Base-by-base conservation (phyloP, 2,329 filamentous ascomycete species). In the Byssothecium circinans region DNA sequence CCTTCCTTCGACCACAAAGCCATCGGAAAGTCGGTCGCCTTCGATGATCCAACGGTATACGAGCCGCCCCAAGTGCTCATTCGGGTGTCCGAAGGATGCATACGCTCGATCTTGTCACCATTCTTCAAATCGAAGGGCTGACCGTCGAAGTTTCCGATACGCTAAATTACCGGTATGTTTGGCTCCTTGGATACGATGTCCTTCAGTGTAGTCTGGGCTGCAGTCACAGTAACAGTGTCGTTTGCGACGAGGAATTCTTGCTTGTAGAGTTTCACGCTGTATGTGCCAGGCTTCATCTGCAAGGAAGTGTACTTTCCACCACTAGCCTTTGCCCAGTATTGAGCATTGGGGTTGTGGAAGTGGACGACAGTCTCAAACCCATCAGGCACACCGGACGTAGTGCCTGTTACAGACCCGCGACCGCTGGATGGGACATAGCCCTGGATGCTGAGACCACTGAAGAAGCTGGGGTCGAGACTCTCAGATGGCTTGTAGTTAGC, bases 291-390 rank as follows among this genome's bases (percentile, higher is more conserved):
- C 20, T 60, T 61, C 58, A 61, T 61, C 34, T 48, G 29, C 1
- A 57, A 57, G 2, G 53, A 56, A 10, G 51, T 58, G 40, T 52
- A 61, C 11, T 47, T 46, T 0, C 58, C 58, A 19, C 43, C 43
- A 1, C 22, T 39, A 2, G 53, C 52, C 29, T 60, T 61, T 2
- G 58, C 56, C 83, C 83, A 86, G 72, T 85, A 86, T 61, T 86
- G 83, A 1, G 81, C 80, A 2, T 73, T 72, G 8, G 59, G 64
- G 66, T 86, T 86, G 67, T 78, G 68, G 83, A 82, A 86, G 65
- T 86, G 82, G 1, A 86, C 71, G 3, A 61, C 57, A 1, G 54
- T 55, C 36, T 61, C 58, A 34, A 60, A 60, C 2, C 48, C 30
- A 12, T 23, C 45, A 5, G 54, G 49, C 3, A 61, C 55, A 17